Evolutionary conservation across 1,284 basidiomycete genomes (phyloP).

Genomic region (Agroathelia rolfsii): DNA sequence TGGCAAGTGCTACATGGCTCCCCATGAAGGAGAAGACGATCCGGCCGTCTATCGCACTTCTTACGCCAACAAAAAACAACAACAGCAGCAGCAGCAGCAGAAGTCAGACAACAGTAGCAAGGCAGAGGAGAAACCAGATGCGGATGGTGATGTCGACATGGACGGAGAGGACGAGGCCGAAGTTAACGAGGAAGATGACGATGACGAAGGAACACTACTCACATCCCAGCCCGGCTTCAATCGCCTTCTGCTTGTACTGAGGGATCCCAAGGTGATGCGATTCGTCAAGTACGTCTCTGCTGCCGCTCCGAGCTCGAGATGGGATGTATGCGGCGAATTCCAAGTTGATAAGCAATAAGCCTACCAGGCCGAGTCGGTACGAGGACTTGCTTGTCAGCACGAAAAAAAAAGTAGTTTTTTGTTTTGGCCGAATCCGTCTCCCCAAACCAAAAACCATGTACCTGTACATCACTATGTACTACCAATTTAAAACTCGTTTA

Average conservation of each 20-base stretch:
- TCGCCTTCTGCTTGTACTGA: conserved; percentile 78
- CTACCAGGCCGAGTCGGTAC: too few species aligned
- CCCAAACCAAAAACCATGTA: too few species aligned
- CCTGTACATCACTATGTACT: too few species aligned
- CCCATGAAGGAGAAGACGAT: conserved; percentile 87
- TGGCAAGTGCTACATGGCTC: conserved; percentile 82
- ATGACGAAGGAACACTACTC: conserved; percentile 80
- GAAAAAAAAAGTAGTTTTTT: too few species aligned
- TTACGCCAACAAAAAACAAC: conserved; percentile 39
- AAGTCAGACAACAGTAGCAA: conserved; percentile 18
- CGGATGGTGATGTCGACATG: conserved; percentile 17
- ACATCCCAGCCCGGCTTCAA: conserved; percentile 91
- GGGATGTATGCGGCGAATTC: conserved; percentile 87
- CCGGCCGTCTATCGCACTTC: conserved; percentile 91
- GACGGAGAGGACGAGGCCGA: conserved; percentile 24
- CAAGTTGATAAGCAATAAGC: too few species aligned
- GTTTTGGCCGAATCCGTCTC: too few species aligned
- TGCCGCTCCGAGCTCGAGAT: conserved; percentile 76
- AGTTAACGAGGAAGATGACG: conserved; percentile 46
- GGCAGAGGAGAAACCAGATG: conserved; percentile 11
- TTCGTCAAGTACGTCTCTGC: conserved; percentile 94
- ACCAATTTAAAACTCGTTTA: too few species aligned
- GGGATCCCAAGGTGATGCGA: conserved; percentile 89
- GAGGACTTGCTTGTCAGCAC: too few species aligned
- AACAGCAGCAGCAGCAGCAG: conserved; percentile 13